Base-by-base conservation (phyloP, 805 yeast species). In the Suhomyces tanzawaensis region DNA sequence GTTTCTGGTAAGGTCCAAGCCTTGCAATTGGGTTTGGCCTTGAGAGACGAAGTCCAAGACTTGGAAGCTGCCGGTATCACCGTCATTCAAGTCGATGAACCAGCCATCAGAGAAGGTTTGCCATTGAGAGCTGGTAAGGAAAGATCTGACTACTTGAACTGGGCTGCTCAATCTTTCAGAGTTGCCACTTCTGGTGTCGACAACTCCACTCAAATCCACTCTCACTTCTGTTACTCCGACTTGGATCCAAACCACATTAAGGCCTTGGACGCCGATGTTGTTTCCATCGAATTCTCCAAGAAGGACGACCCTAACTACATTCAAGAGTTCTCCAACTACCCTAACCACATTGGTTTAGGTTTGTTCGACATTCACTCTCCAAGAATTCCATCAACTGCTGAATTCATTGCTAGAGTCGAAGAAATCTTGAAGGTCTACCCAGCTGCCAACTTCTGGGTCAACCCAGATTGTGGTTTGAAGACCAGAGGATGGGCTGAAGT, bases 401-500 rank as follows among this genome's bases (percentile, higher is more conserved):
- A 93, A 77, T 91, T 93, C 73, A 82, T 88, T 69, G 73, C 82
- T 66, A 89, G 96, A 77, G 87, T 93, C 64, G 81, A 81, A 64
- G 93, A 88, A 69, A 90, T 93, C 76, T 77, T 93, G 73, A 88
- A 89, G 78, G 93, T 86, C 46, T 91, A 91, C 80, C 97, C 97
- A 69, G 95, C 93, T 66, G 87, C 86, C 71, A 91, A 90, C 74
- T 86, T 93, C 82, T 93, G 99, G 99, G 95, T 93, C 67, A 93
- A 93, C 95, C 99, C 99, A 64, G 99, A 93, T 79, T 93, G 99
- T 82, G 99, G 99, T 82, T 82, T 93, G 72, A 93, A 93, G 86
- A 93, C 99, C 71, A 90, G 99, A 84, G 96, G 95, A 59, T 93
- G 99, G 99, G 88, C 85, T 58, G 99, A 93, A 81, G 87, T 91